Evolutionary conservation across 1,284 basidiomycete species (phyloP), one percentile per base, ranked within the genome.

Genomic region (Apiotrichum porosum): DNA sequence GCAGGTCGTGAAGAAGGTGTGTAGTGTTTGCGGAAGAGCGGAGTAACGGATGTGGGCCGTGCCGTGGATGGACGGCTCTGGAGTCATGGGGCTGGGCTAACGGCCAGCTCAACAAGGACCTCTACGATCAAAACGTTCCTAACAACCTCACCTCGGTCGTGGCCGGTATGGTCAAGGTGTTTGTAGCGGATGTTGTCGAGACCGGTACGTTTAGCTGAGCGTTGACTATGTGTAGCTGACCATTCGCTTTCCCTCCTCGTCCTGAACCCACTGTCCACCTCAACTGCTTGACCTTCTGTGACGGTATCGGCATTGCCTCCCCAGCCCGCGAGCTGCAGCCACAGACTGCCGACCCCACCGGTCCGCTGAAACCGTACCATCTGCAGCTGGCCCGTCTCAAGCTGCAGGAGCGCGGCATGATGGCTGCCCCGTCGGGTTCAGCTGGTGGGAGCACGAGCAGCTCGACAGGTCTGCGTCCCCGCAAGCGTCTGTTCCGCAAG

Each of bases 101-200:
- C n/a, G 18, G 14, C 32, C 13, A 70, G 66, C 54, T 71, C 23
- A 66, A 65, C 49, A 46, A 60, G 31, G 66, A 69, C 33, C 38
- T 68, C 13, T 67, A 57, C 52, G 69, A 71, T 44, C 69, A 71
- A 52, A 52, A 58, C 18, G 44, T 64, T 21, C 54, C 58, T 10
- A 54, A 54, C 18, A 62, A 60, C 39, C 44, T 68, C 13, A 49
- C 51, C 2, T 45, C 60, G 40, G 55, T 69, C 4, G 39, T 71
- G 23, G 69, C 61, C 2, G 63, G 65, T 59, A 58, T 71, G 60
- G 63, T 60, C 51, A 71, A 71, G 61, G 58, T 71, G 38, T 69
- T 69, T 45, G 54, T 69, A 4, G 63, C 69, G 8, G 69, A 71
- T 19, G 57, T 69, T 6, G 58, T 69, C n/a, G 69, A 71, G 45